These are phyloP conservation scores for Zea mays DNA, from an alignment of 176 grass and related monocot species.

Conservation along the genomic window Zm-B73-REFERENCE-NAM-5.0 NC_050096.1:302404501-302405000, in stretches of 20 bases:
- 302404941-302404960: conserved; percentile 45
- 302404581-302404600: not conserved
- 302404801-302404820: too few species aligned
- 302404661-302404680: not conserved
- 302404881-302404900: not conserved
- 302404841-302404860: not conserved
- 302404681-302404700: not conserved
- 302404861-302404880: not conserved
- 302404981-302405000: conserved; percentile 92
- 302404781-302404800: too few species aligned
- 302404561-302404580: not conserved
- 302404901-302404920: not conserved
- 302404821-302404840: not conserved
- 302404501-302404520: not conserved
- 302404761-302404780: not conserved
- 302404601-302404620: not conserved
- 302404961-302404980: conserved; percentile 84
- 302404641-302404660: not conserved
- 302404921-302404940: not conserved
- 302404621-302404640: not conserved
- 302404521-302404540: not conserved
- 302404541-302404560: not conserved
- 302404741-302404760: not conserved
- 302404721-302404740: not conserved
- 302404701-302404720: not conserved